These are phyloP conservation scores for Fusarium tupiense DNA, from an alignment of 2,329 filamentous ascomycete species.

Conservation along the genomic window DNA sequence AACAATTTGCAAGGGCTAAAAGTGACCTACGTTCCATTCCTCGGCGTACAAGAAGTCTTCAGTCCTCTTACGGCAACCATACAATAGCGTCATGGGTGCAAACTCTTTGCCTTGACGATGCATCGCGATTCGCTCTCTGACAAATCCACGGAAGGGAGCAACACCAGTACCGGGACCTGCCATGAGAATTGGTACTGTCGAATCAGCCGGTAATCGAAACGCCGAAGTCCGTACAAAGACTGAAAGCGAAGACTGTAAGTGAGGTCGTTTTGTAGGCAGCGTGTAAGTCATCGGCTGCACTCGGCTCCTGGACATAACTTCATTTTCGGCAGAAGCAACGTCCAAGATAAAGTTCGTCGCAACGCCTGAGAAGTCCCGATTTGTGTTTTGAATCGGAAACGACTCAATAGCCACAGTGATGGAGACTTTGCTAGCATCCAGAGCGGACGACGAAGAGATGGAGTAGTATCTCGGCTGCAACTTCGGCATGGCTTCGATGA, in stretches of 20 bases:
- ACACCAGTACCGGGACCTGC: neutral
- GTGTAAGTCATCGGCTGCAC: neutral
- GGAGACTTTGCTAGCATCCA: fast-evolving
- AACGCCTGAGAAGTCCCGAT: neutral
- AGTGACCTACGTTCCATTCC: neutral
- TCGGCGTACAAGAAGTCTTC: neutral
- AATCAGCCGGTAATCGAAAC: neutral
- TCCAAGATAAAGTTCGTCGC: neutral
- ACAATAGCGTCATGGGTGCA: neutral
- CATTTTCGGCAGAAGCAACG: neutral
- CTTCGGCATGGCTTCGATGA: neutral
- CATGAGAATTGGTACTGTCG: neutral
- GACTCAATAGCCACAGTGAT: neutral
- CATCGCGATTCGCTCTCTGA: neutral
- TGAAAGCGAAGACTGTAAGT: neutral
- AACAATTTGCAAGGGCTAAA: fast-evolving
- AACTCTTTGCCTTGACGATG: neutral
- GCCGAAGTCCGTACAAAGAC: neutral
- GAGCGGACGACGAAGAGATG: fast-evolving
- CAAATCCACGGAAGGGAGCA: neutral
- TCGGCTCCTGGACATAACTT: neutral
- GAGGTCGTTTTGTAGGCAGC: neutral
- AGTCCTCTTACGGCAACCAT: fast-evolving
- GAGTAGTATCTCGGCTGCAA: neutral
- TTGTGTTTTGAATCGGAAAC: fast-evolving